These are phyloP conservation scores for Rosa lucieae DNA, from an alignment of 306 rosid genomes.

Conservation along the genomic window DNA sequence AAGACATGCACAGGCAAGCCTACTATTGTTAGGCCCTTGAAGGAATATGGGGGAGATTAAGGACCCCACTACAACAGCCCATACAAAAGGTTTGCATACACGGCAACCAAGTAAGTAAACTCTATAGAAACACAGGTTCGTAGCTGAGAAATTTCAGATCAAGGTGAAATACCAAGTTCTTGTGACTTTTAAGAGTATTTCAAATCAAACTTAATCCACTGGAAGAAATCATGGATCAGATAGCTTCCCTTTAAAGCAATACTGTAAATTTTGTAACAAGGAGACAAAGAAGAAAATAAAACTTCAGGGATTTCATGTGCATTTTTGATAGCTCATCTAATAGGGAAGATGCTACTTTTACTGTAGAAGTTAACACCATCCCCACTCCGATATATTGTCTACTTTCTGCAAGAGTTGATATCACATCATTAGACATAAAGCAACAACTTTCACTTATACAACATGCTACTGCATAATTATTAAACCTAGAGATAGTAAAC, in stretches of 20 bases:
- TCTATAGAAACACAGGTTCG: slow-evolving; percentile 7
- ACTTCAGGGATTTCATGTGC: not conserved
- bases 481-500: not conserved
- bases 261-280: not conserved
- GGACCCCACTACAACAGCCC: slow-evolving; percentile 49
- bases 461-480: not conserved
- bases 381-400: not conserved
- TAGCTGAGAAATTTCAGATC: slow-evolving; percentile 6
- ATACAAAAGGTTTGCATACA: slow-evolving; percentile 42
- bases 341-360: not conserved
- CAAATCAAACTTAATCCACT: not conserved
- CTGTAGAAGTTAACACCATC: not conserved
- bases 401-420: not conserved
- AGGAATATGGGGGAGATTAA: slow-evolving; percentile 49
- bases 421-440: not conserved
- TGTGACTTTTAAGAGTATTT: not conserved
- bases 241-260: slow-evolving; percentile 1
- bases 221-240: not conserved
- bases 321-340: not conserved
- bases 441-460: not conserved
- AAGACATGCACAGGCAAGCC: slow-evolving; percentile 76
- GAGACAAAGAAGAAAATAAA: not conserved
- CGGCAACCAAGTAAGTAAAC: slow-evolving; percentile 29
- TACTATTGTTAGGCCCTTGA: slow-evolving; percentile 53
- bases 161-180: not conserved